phyloP scores from a whole-genome alignment of 176 grass and related monocot genomes.

The Alloteropsis semialata region DNA sequence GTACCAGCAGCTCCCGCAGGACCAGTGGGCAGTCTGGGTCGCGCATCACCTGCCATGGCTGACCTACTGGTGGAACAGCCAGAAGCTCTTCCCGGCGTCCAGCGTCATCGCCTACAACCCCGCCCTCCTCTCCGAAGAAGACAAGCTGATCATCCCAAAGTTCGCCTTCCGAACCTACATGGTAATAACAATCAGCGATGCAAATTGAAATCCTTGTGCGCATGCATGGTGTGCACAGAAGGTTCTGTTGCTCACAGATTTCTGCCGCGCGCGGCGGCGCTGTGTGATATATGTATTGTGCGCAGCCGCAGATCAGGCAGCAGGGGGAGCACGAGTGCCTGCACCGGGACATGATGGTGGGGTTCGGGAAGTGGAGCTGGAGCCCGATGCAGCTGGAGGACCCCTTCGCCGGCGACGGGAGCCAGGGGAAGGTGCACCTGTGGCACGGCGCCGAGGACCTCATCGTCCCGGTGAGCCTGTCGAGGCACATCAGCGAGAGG shows the following conservation, averaged over 20 bases:
- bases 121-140: conserved; percentile 41
- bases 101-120: conserved; percentile 52
- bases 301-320: conserved; percentile 59
- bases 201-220: background rate
- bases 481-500: conserved; percentile 55
- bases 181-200: background rate
- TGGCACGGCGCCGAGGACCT: conserved; percentile 76
- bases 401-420: conserved; percentile 45
- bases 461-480: conserved; percentile 56
- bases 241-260: background rate
- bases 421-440: conserved; percentile 58
- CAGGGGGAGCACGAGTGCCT: conserved; percentile 60
- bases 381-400: conserved; percentile 63
- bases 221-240: too few species aligned
- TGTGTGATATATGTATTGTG: background rate
- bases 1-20: conserved; percentile 58
- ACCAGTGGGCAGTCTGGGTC: conserved; percentile 65
- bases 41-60: conserved; percentile 75
- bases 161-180: conserved; percentile 38
- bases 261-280: background rate
- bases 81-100: conserved; percentile 61
- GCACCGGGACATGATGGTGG: conserved; percentile 79
- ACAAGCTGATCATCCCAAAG: conserved; percentile 42
- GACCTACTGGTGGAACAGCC: conserved; percentile 92
- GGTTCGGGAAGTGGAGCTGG: conserved; percentile 68